Evolutionary conservation across 768 basidiomycete species (phyloP).

Genomic region (Neoboletus brunneissimus): DNA sequence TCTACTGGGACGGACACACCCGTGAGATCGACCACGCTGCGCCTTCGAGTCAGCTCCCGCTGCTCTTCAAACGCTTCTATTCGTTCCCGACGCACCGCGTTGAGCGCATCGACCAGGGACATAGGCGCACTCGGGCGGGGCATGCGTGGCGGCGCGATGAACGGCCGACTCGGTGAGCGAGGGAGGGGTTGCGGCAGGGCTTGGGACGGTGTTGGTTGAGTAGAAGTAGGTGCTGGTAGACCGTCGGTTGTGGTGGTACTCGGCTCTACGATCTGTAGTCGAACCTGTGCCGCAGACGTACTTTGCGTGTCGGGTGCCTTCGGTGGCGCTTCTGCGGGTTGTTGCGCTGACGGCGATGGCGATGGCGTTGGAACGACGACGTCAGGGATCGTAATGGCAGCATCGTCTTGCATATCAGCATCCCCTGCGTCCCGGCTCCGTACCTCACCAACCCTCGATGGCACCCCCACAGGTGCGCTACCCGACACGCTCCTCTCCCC

Average conservation of each 20-base stretch:
- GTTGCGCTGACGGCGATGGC: background rate
- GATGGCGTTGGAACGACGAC: background rate
- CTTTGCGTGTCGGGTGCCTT: background rate
- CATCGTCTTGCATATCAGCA: conserved; percentile 7
- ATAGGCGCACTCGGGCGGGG: conserved; percentile 12
- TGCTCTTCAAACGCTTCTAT: background rate
- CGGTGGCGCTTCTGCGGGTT: background rate
- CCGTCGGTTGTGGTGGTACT: background rate
- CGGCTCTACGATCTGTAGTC: background rate
- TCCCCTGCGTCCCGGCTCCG: background rate
- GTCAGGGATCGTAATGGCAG: background rate
- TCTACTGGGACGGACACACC: background rate
- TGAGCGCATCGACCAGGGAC: conserved; percentile 23
- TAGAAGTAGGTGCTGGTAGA: background rate
- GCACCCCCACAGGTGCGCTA: background rate
- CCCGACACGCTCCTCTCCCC: background rate
- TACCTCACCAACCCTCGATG: background rate
- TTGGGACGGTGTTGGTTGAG: background rate
- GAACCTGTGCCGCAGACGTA: background rate
- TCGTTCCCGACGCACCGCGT: conserved; percentile 16
- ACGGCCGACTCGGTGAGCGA: conserved; percentile 5
- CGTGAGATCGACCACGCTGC: background rate
- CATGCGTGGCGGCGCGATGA: conserved; percentile 25
- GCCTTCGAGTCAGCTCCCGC: background rate
- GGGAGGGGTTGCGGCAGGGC: background rate